Conservation (phyloP, 139 green algal species). For the Auxenochlorella pyrenoidosa region DNA sequence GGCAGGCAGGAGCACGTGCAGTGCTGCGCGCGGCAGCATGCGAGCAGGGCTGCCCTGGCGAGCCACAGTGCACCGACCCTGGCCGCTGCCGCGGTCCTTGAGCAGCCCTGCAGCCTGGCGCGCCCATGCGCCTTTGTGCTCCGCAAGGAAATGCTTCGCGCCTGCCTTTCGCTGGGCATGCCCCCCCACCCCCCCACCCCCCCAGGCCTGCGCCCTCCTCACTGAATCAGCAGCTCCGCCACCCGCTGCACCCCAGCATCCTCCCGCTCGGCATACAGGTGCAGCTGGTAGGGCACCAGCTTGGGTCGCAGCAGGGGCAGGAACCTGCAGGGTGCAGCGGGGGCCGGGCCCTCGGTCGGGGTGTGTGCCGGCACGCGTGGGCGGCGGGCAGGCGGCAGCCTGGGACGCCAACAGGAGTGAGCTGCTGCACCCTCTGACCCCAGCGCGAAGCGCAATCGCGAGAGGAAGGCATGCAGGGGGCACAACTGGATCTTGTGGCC, state of each 20-base stretch:
- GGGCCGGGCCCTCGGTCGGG: not conserved
- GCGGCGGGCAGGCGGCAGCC: too few relatives aligned
- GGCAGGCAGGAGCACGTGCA: not conserved
- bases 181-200: too few relatives aligned
- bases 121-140: too few relatives aligned
- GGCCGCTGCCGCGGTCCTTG: too few relatives aligned
- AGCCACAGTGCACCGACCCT: too few relatives aligned
- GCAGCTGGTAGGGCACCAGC: conserved; percentile 43
- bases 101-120: too few relatives aligned
- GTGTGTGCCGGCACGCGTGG: not conserved
- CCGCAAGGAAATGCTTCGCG: not conserved
- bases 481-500: not conserved
- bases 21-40: too few relatives aligned
- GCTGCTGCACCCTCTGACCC: not conserved
- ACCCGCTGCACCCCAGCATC: conserved; percentile 9
- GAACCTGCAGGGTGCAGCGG: not conserved
- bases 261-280: conserved; percentile 42
- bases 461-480: not conserved
- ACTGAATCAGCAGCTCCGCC: conserved; percentile 1
- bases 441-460: not conserved
- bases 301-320: conserved; percentile 38
- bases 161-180: not conserved
- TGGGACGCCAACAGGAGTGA: not conserved
- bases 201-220: not conserved
- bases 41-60: too few relatives aligned